phyloP scores from a whole-genome alignment of 768 basidiomycete species.

The Antrodiella citrinella region DNA sequence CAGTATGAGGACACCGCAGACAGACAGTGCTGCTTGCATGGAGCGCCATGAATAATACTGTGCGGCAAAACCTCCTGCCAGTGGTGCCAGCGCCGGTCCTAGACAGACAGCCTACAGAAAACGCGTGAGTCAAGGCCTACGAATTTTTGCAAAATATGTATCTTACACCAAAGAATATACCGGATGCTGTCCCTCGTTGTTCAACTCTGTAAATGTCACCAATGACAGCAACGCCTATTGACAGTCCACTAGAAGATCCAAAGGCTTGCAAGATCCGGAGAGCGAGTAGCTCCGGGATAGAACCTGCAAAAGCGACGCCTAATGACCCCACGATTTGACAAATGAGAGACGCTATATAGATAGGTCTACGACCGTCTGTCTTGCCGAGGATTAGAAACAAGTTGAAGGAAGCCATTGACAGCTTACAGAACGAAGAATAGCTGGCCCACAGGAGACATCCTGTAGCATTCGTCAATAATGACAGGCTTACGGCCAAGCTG shows the following conservation, averaged over 20 bases:
- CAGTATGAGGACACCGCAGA: slow-evolving; percentile 32
- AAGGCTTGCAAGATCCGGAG: slow-evolving; percentile 62
- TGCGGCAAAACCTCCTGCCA: slow-evolving; percentile 46
- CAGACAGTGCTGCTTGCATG: slow-evolving; percentile 41
- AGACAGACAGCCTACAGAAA: slow-evolving; percentile 38
- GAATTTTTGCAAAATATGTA: neutral
- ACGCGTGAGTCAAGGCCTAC: too few species aligned
- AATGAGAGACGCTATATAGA: slow-evolving; percentile 55
- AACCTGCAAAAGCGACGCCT: slow-evolving; percentile 43
- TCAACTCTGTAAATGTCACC: slow-evolving; percentile 63
- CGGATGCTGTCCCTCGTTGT: slow-evolving; percentile 53
- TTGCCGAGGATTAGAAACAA: neutral
- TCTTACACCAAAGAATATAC: slow-evolving; percentile 45
- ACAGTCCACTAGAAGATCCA: slow-evolving; percentile 48
- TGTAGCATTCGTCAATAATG: slow-evolving; percentile 35
- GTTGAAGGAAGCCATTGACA: neutral
- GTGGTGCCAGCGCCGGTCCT: slow-evolving; percentile 55
- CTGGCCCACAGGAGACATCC: slow-evolving; percentile 46
- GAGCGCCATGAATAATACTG: slow-evolving; percentile 61
- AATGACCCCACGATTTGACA: slow-evolving; percentile 50
- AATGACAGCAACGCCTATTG: slow-evolving; percentile 52
- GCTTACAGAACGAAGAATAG: slow-evolving; percentile 39
- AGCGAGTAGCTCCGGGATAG: slow-evolving; percentile 40
- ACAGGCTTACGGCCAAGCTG: slow-evolving; percentile 45
- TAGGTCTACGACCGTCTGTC: slow-evolving; percentile 54